Conservation (phyloP, 2,329 filamentous ascomycete species). For the Byssoonygena ceratinophila region DNA sequence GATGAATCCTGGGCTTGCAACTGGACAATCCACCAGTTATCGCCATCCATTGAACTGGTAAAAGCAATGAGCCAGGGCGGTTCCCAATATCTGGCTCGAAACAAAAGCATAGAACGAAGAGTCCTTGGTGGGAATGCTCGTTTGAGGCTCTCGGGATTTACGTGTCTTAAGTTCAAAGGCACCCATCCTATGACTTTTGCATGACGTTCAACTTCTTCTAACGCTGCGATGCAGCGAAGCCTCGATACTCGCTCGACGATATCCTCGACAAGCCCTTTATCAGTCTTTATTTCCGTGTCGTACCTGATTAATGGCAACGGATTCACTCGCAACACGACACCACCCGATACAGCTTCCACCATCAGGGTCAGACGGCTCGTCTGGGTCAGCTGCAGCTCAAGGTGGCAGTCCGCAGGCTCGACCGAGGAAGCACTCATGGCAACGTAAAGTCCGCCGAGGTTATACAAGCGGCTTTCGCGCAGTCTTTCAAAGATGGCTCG, state of each 20-base stretch:
- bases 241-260: constrained; percentile 30
- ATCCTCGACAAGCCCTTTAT: constrained; percentile 35
- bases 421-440: constrained; percentile 47
- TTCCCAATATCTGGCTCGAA: constrained; percentile 59
- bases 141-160: constrained; percentile 39
- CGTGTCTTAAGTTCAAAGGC: constrained; percentile 26
- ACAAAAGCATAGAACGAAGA: constrained; percentile 59
- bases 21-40: constrained; percentile 64
- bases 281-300: constrained; percentile 56
- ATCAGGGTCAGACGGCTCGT: constrained; percentile 50
- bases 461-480: constrained; percentile 50
- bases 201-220: constrained; percentile 32
- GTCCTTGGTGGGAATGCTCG: constrained; percentile 54
- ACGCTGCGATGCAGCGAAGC: constrained; percentile 31
- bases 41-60: constrained; percentile 59
- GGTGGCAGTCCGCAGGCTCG: constrained; percentile 55
- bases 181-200: constrained; percentile 29
- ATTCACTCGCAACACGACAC: constrained; percentile 58
- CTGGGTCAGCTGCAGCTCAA: constrained; percentile 61
- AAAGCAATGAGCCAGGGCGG: constrained; percentile 61
- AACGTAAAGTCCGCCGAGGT: constrained; percentile 49
- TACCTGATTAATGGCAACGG: constrained; percentile 46
- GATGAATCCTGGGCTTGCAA: constrained; percentile 11
- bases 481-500: constrained; percentile 55
- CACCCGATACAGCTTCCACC: constrained; percentile 70